Percentiles rank a stretch among this genome's conserved stretches.
Conservation (phyloP, 352 stramenopile species). For the Phytophthora kernoviae region DNA sequence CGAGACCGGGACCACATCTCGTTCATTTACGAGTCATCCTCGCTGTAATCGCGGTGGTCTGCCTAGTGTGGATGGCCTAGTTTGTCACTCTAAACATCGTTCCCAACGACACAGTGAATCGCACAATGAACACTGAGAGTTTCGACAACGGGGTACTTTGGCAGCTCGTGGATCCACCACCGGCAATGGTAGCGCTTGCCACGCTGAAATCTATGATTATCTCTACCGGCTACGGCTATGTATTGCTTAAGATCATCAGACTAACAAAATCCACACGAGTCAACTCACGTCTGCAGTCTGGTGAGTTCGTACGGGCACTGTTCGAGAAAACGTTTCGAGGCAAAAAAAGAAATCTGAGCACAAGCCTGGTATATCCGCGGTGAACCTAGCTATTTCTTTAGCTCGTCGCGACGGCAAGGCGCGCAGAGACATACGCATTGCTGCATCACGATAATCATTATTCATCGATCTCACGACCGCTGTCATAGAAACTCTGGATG, state of each 20-base stretch:
- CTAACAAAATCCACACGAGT: too few species aligned
- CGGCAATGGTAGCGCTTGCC: not conserved
- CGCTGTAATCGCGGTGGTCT: not conserved
- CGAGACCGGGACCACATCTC: not conserved
- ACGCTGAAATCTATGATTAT: not conserved
- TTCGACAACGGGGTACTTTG: slow-evolving; percentile 28
- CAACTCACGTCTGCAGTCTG: too few species aligned
- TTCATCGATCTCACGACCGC: too few species aligned
- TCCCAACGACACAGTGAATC: slow-evolving; percentile 16
- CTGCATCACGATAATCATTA: not conserved
- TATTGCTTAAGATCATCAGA: not conserved
- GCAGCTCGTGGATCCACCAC: slow-evolving; percentile 6
- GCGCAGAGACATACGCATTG: too few species aligned
- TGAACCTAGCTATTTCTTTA: not conserved
- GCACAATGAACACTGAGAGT: slow-evolving; percentile 16
- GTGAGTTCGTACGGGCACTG: too few species aligned
- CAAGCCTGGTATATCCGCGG: too few species aligned
- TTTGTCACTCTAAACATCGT: slow-evolving; percentile 11
- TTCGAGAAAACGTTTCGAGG: too few species aligned
- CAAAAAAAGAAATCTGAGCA: too few species aligned
- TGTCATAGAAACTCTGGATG: slow-evolving; percentile 6
- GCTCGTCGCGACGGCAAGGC: not conserved
- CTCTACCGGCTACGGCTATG: slow-evolving; percentile 2
- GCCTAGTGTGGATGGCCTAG: slow-evolving; percentile 12
- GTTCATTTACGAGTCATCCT: not conserved